Conservation (phyloP, 306 rosid species). For the Vigna reflexopilosa region DNA sequence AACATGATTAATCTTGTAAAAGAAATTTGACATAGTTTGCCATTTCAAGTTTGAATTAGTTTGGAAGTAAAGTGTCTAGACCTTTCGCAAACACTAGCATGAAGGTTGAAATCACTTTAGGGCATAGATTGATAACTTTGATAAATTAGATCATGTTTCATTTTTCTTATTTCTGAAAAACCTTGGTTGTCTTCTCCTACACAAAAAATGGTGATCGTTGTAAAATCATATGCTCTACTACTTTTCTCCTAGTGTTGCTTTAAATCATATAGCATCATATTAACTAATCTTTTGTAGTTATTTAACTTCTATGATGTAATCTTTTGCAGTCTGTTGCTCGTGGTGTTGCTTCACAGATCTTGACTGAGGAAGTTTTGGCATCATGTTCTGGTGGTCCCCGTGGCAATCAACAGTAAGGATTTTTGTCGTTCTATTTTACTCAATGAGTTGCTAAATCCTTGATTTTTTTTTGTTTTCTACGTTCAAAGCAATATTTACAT, state of each 20-base stretch:
- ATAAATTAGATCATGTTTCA: slow-evolving; percentile 5
- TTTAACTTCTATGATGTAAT: slow-evolving; percentile 29
- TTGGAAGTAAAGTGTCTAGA: slow-evolving; percentile 9
- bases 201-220: not conserved
- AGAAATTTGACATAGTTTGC: slow-evolving; percentile 24
- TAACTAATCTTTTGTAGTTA: slow-evolving; percentile 10
- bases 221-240: slow-evolving; percentile 9
- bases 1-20: slow-evolving; percentile 9
- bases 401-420: slow-evolving; percentile 84
- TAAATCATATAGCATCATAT: slow-evolving; percentile 5
- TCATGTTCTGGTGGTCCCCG: slow-evolving; percentile 83
- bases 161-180: not conserved
- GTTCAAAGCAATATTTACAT: slow-evolving; percentile 15
- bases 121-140: not conserved
- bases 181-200: slow-evolving; percentile 2
- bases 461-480: slow-evolving; percentile 17
- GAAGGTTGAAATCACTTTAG: not conserved
- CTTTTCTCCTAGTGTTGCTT: not conserved
- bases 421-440: not conserved
- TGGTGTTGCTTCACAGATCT: slow-evolving; percentile 63
- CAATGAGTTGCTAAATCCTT: slow-evolving; percentile 23
- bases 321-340: slow-evolving; percentile 68
- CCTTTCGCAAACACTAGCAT: slow-evolving; percentile 1
- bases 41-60: slow-evolving; percentile 25
- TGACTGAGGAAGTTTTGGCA: slow-evolving; percentile 77